A percentile compares a stretch with the other conserved stretches of the same genome.
Conservation (phyloP, 768 basidiomycete species). For the Lactarius quietus region DNA sequence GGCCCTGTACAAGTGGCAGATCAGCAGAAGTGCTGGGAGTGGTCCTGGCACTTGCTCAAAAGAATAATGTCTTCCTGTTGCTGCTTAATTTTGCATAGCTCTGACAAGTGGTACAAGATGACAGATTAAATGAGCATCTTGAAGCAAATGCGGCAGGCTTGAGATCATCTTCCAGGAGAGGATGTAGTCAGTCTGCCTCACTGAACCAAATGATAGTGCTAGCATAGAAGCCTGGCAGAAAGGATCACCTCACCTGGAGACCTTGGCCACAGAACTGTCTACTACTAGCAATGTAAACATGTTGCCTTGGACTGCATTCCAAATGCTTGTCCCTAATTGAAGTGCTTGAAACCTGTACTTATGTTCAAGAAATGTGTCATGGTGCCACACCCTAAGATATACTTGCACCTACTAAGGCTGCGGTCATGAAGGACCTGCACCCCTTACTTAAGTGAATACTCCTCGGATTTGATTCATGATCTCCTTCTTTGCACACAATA, state of each 20-base stretch:
- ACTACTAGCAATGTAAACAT: slow-evolving; percentile 74
- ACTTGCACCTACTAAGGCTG: too few relatives aligned
- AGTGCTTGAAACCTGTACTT: slow-evolving; percentile 67
- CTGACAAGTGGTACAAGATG: slow-evolving; percentile 74
- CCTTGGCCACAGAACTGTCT: slow-evolving; percentile 51
- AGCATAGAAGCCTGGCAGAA: slow-evolving; percentile 31
- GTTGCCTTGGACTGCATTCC: slow-evolving; percentile 80
- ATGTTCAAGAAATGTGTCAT: slow-evolving; percentile 60
- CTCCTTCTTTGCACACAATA: too few relatives aligned
- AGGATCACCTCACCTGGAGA: slow-evolving; percentile 44
- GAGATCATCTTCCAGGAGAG: slow-evolving; percentile 48
- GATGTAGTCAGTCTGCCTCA: slow-evolving; percentile 39
- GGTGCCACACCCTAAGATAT: slow-evolving; percentile 68
- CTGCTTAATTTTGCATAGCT: slow-evolving; percentile 82
- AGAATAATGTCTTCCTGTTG: slow-evolving; percentile 81
- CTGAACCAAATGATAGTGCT: slow-evolving; percentile 27
- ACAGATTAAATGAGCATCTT: slow-evolving; percentile 69
- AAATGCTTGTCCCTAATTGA: slow-evolving; percentile 75
- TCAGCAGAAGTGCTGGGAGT: slow-evolving; percentile 50
- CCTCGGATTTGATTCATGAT: too few relatives aligned
- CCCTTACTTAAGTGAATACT: too few relatives aligned
- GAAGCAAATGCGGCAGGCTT: slow-evolving; percentile 57
- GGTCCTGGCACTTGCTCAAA: slow-evolving; percentile 61
- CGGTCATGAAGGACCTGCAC: slow-evolving; percentile 68
- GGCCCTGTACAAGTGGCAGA: slow-evolving; percentile 30